A percentile compares a stretch with the other conserved stretches of the same genome.
These are phyloP conservation scores for Plectosphaerella sp. DNA, from an alignment of 2,329 filamentous ascomycete species.

Conservation along the genomic window DNA sequence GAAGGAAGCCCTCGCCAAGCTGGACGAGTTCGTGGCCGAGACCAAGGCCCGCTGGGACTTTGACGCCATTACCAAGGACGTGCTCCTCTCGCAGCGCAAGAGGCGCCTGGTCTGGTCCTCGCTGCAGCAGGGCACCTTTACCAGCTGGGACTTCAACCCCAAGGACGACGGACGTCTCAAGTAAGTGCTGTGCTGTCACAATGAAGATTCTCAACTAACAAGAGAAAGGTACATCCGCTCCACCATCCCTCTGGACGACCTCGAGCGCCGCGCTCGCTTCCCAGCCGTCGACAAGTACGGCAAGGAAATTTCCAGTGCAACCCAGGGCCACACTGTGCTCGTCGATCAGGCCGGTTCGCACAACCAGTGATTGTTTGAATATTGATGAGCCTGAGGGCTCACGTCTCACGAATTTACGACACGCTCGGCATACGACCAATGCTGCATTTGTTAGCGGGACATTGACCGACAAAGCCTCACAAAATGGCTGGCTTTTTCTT, in stretches of 20 bases:
- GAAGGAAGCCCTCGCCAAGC: conserved; percentile 40
- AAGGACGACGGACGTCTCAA: conserved; percentile 63
- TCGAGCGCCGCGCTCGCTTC: conserved; percentile 72
- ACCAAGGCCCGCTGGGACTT: conserved; percentile 77
- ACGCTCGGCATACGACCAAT: background rate
- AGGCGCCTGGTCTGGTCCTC: conserved; percentile 76
- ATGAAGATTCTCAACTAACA: background rate
- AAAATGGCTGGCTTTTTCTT: background rate
- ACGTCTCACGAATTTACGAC: background rate
- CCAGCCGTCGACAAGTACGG: conserved; percentile 58
- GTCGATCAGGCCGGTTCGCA: conserved; percentile 39
- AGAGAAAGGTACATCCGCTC: conserved; percentile 72
- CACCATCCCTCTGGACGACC: conserved; percentile 73
- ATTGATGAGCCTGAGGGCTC: no score
- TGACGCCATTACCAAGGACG: conserved; percentile 67
- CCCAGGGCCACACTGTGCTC: conserved; percentile 20
- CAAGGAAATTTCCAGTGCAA: conserved; percentile 32
- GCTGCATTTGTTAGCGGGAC: conserved; percentile 1
- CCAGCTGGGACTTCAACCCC: conserved; percentile 83
- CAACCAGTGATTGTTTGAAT: conserved; percentile 24
- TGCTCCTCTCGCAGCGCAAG: conserved; percentile 73
- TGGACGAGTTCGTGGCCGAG: conserved; percentile 69
- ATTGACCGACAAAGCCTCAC: background rate
- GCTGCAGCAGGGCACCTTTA: conserved; percentile 69
- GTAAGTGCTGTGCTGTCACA: conserved; percentile 31